These are phyloP conservation scores for Sordariomycetes sp. DNA, from an alignment of 2,329 filamentous ascomycete species.

Conservation along the genomic window DNA sequence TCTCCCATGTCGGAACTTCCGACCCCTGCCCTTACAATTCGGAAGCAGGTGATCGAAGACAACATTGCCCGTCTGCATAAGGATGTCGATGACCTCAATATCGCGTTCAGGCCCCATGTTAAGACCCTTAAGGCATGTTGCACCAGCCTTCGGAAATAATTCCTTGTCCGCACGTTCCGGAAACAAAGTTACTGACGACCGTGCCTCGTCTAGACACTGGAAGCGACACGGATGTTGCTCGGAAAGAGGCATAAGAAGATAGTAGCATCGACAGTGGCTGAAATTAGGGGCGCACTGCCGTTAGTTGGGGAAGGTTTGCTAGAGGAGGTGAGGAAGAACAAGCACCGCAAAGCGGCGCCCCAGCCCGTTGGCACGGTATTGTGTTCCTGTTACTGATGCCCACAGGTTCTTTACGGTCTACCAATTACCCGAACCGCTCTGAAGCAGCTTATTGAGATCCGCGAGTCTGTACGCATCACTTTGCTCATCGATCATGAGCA, in stretches of 20 bases:
- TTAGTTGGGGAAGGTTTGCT: conserved; percentile 23
- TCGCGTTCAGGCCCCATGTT: conserved; percentile 26
- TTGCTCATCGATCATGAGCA: conserved; percentile 23
- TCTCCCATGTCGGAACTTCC: conserved; percentile 18
- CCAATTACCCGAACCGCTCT: conserved; percentile 22
- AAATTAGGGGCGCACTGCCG: conserved; percentile 23
- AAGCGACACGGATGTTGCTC: conserved; percentile 25
- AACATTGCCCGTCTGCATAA: conserved; percentile 21
- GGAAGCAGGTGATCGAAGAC: conserved; percentile 19
- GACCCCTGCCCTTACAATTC: conserved; percentile 23
- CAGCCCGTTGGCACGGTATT: neutral
- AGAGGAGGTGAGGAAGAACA: conserved; percentile 20
- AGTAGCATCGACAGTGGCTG: conserved; percentile 24
- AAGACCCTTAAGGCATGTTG: conserved; percentile 25
- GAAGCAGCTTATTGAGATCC: conserved; percentile 14
- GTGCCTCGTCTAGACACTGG: conserved; percentile 14
- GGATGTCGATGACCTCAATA: conserved; percentile 22
- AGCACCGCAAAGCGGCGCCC: neutral
- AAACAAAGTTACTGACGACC: neutral
- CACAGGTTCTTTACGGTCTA: conserved; percentile 22
- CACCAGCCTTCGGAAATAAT: no score
- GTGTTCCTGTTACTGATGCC: neutral
- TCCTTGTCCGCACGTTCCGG: no score
- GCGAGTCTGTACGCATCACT: conserved; percentile 15
- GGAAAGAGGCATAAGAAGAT: conserved; percentile 20